Conservation (phyloP, 2,329 filamentous ascomycete species). For the Dactylellina parvicollis region DNA sequence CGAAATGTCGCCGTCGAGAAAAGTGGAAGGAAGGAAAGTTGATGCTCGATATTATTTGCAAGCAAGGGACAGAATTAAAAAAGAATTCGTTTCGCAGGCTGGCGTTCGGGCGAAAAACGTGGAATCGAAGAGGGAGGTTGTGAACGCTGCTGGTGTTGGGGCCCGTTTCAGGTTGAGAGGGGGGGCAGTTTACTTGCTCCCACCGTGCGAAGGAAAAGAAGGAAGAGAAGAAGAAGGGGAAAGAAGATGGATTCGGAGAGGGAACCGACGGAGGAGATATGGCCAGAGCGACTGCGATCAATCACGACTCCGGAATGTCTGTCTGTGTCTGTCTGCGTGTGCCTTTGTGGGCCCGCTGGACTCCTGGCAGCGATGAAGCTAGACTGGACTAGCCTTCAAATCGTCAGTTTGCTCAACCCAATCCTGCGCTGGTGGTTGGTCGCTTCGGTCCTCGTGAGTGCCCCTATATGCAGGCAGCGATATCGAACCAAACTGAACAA, state of each 20-base stretch:
- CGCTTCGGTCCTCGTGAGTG: conserved; percentile 1
- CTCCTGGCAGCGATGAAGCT: no score
- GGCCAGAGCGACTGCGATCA: no score
- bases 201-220: conserved; percentile 2
- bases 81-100: conserved; percentile 8
- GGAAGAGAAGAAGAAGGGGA: conserved; percentile 9
- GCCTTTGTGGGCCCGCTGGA: background rate
- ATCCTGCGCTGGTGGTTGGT: conserved; percentile 11
- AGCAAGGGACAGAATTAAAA: conserved; percentile 35
- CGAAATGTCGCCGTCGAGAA: no score
- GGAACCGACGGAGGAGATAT: no score
- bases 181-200: no score
- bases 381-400: background rate
- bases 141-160: conserved; percentile 14
- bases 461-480: conserved; percentile 53
- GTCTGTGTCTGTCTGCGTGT: no score
- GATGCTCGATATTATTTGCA: background rate
- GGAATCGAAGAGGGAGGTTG: conserved; percentile 22
- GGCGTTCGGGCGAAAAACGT: conserved; percentile 1
- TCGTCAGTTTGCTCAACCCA: background rate
- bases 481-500: conserved; percentile 7
- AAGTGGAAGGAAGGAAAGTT: background rate
- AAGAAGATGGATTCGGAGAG: background rate
- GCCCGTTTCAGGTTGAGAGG: conserved; percentile 53
- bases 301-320: background rate